Conservation (phyloP, 208 protist species). For the Wallacemonas sp. region DNA sequence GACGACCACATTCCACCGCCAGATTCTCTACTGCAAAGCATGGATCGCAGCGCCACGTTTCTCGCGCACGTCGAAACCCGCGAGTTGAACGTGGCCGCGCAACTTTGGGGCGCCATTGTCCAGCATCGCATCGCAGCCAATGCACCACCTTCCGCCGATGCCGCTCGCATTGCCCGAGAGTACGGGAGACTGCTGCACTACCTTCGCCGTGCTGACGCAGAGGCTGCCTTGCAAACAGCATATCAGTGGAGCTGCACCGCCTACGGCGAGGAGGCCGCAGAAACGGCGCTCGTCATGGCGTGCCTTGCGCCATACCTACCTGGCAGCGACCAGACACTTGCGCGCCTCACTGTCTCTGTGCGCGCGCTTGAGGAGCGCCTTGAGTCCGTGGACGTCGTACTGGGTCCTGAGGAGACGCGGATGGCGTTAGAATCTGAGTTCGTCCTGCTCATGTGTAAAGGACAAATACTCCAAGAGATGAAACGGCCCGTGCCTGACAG, state of each 20-base stretch:
- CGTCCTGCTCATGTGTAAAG: slow-evolving; percentile 68
- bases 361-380: slow-evolving; percentile 46
- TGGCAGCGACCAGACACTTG: slow-evolving; percentile 23
- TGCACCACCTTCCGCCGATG: slow-evolving; percentile 20
- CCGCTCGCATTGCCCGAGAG: slow-evolving; percentile 57
- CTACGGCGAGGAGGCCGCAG: slow-evolving; percentile 50
- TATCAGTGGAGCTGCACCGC: slow-evolving; percentile 29
- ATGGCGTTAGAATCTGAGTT: slow-evolving; percentile 81
- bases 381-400: slow-evolving; percentile 52
- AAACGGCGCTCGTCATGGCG: slow-evolving; percentile 67
- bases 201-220: slow-evolving; percentile 49
- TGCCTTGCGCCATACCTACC: slow-evolving; percentile 72
- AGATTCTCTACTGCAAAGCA: slow-evolving; percentile 29
- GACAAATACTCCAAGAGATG: slow-evolving; percentile 70
- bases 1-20: neutral
- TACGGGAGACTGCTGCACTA: slow-evolving; percentile 79
- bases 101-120: slow-evolving; percentile 58
- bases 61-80: slow-evolving; percentile 60
- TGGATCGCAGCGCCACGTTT: slow-evolving; percentile 72
- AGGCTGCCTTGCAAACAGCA: slow-evolving; percentile 47
- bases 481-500: slow-evolving; percentile 29
- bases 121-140: slow-evolving; percentile 5
- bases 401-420: slow-evolving; percentile 59
- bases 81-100: slow-evolving; percentile 56
- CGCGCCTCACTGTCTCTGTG: slow-evolving; percentile 19